Conservation (phyloP, 2,329 filamentous ascomycete genomes). For the Venturia oleaginea region DNA sequence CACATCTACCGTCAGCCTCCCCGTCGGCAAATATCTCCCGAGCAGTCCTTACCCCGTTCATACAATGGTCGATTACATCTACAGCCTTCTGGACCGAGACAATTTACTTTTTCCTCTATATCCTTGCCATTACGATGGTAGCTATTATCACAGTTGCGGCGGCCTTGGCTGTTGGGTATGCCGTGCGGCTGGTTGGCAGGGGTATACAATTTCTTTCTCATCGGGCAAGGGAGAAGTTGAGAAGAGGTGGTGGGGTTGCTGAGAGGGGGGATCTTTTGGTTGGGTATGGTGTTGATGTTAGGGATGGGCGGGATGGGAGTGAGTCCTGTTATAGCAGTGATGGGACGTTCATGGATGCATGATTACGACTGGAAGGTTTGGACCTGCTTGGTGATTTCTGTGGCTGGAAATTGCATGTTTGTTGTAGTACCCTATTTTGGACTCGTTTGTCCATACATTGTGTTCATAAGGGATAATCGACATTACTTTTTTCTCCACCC, state of each 20-base stretch:
- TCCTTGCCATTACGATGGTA: not conserved
- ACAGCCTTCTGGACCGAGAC: not conserved
- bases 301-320: not conserved
- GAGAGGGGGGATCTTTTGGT: not conserved
- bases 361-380: too few species aligned
- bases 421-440: too few species aligned
- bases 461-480: too few species aligned
- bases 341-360: too few species aligned
- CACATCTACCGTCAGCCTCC: not conserved
- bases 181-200: not conserved
- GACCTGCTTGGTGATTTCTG: too few species aligned
- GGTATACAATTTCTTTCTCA: not conserved
- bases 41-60: not conserved
- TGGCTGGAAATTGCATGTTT: too few species aligned
- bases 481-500: too few species aligned
- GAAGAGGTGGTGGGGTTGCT: not conserved
- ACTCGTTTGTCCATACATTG: too few species aligned
- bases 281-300: not conserved
- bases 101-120: not conserved
- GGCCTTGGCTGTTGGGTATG: not conserved
- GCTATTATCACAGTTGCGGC: not conserved
- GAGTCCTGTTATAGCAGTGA: not conserved
- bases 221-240: not conserved
- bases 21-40: not conserved
- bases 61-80: not conserved